phyloP scores from a whole-genome alignment of 306 rosid genomes.

The Potentilla sterilis region DNA sequence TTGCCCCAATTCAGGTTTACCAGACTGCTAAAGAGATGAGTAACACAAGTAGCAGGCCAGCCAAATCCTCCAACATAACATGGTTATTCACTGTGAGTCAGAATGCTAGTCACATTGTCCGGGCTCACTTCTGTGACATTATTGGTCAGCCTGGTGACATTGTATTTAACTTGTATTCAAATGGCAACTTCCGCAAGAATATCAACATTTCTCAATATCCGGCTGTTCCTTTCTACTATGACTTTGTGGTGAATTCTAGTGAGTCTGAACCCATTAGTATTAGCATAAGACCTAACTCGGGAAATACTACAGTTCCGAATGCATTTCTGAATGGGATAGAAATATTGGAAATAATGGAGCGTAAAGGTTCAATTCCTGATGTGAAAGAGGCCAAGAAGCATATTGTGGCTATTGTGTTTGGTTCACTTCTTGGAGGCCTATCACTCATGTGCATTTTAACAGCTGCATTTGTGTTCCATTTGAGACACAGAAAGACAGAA shows the following conservation, averaged over 20 bases:
- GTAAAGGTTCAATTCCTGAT: neutral
- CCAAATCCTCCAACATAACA: conserved; percentile 4
- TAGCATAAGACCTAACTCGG: conserved; percentile 13
- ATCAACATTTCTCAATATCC: neutral
- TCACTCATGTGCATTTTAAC: conserved; percentile 26
- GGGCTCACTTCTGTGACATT: conserved; percentile 43
- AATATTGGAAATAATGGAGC: conserved; percentile 30
- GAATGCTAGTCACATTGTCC: conserved; percentile 24
- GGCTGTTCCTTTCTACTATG: conserved; percentile 18
- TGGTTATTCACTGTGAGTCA: conserved; percentile 28
- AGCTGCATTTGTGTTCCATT: conserved; percentile 11
- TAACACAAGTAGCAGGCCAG: rapidly evolving
- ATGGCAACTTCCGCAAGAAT: neutral
- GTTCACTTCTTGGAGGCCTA: conserved; percentile 32
- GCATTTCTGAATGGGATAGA: conserved; percentile 52
- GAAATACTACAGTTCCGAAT: rapidly evolving
- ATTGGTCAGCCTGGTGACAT: rapidly evolving
- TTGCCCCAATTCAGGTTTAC: conserved; percentile 24
- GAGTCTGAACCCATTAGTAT: conserved; percentile 25
- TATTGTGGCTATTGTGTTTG: conserved; percentile 14
- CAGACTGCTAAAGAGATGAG: conserved; percentile 23
- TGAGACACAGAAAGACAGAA: conserved; percentile 25
- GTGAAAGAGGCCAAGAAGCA: neutral
- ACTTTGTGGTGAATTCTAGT: conserved; percentile 27
- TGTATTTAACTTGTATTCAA: conserved; percentile 16